These are phyloP conservation scores for Aspergillus proliferans DNA, from an alignment of 2,329 filamentous ascomycete genomes.

Conservation along the genomic window DNA sequence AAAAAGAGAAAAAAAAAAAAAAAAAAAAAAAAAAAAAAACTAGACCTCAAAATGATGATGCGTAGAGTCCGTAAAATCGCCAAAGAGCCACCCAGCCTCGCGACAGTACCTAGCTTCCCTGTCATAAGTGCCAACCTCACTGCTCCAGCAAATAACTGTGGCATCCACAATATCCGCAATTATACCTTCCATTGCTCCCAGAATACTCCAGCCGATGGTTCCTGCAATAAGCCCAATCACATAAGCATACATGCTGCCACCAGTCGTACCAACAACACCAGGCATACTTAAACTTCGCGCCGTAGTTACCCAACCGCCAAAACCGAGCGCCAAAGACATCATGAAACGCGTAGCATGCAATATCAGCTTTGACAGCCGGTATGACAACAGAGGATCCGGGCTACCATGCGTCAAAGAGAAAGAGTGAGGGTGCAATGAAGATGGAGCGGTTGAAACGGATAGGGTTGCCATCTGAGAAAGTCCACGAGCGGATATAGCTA, in stretches of 20 bases:
- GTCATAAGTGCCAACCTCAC: conserved; percentile 65
- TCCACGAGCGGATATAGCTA: conserved; percentile 70
- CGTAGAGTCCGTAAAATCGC: conserved; percentile 41
- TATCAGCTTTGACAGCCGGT: conserved; percentile 83
- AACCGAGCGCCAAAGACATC: conserved; percentile 82
- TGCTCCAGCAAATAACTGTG: conserved; percentile 88
- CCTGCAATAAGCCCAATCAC: conserved; percentile 87
- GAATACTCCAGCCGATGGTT: conserved; percentile 88
- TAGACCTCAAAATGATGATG: conserved; percentile 4
- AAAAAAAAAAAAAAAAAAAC: neutral
- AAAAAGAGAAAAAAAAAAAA: neutral
- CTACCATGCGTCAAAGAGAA: conserved; percentile 37
- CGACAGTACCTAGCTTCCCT: conserved; percentile 71
- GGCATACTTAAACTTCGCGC: conserved; percentile 68
- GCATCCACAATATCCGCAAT: conserved; percentile 82
- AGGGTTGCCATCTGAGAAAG: conserved; percentile 79
- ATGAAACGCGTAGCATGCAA: conserved; percentile 86
- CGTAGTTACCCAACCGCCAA: conserved; percentile 94
- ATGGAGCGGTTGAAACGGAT: conserved; percentile 61
- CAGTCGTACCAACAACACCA: conserved; percentile 42
- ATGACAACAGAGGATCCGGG: conserved; percentile 64
- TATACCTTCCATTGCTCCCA: conserved; percentile 86
- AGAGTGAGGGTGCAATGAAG: conserved; percentile 48
- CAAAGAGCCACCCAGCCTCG: conserved; percentile 84
- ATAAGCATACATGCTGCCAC: conserved; percentile 88